phyloP scores from a whole-genome alignment of 2,329 filamentous ascomycete genomes.

The Sporothrix phasma region DNA sequence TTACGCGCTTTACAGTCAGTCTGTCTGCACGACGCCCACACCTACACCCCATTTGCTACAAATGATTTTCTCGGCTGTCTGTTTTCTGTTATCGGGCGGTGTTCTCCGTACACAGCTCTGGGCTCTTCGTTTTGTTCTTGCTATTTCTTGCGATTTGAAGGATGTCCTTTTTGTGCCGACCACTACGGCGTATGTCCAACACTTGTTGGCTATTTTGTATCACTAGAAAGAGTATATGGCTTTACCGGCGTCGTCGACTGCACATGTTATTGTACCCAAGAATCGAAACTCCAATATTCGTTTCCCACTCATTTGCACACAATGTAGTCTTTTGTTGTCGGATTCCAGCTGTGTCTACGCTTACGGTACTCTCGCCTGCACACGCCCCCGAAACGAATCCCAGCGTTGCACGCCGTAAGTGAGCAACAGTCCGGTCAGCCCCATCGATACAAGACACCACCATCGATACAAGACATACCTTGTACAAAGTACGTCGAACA shows the following conservation, averaged over 20 bases:
- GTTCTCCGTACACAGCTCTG: slow-evolving; percentile 1
- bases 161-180: not conserved
- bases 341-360: not conserved
- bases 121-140: not conserved
- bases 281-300: not conserved
- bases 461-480: not conserved
- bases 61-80: not conserved
- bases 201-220: not conserved
- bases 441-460: too few species aligned
- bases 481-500: not conserved
- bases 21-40: not conserved
- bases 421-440: too few species aligned
- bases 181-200: not conserved
- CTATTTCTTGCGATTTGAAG: not conserved
- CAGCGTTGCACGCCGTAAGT: too few species aligned
- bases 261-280: not conserved
- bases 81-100: not conserved
- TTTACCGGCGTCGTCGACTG: not conserved
- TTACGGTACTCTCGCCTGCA: not conserved
- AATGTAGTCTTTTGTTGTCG: not conserved
- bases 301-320: not conserved
- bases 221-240: slow-evolving; percentile 5
- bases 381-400: not conserved
- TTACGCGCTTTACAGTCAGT: not conserved
- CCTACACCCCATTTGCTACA: not conserved